Base-by-base conservation (phyloP, 2,329 filamentous ascomycete species). In the Diplodia mutila region DNA sequence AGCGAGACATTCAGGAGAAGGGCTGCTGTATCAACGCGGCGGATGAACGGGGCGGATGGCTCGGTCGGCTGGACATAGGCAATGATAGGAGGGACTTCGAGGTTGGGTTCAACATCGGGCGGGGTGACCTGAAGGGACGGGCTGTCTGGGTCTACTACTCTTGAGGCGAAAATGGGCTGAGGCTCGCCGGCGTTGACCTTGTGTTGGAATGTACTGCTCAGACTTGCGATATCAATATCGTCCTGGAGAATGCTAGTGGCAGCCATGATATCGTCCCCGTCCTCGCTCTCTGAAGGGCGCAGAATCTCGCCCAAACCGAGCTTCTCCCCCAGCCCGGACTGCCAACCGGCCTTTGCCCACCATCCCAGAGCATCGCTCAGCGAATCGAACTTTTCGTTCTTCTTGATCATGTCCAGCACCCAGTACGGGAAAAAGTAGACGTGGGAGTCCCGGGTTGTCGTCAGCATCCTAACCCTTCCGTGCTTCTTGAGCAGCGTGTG, bases 321-420 rank as follows among this genome's bases (percentile, higher is more conserved):
- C 78, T 97, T 97, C 63, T 91, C 87, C 0, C 87, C 87, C 3
- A 97, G 83, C 0, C 92, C 91, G 3, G 86, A 84, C 78, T 98
- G 94, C 95, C 95, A 99, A 66, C 89, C 89, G 0, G 94, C 89
- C 78, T 98, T 98, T 39, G 94, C 92, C 93, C 94, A 97, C 91
- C 92, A 97, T 7, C 94, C 93, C 18, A 98, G 84, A 6, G 97
- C 88, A 74, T 98, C 94, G 37, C 91, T 91, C 57, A 99, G 89
- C 67, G 90, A 96, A 73, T 97, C 92, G 70, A 99, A 87, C 12
- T 86, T 89, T 34, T 94, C 90, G 73, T 97, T 96, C 69, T 86
- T 84, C 68, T 87, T 86, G 51, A 96, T 87, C 77, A 97, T 91
- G 65, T 96, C 90, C 74, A 97, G 87, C 9, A 97, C 86, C 94